Percentiles rank a stretch among this genome's conserved stretches.
Evolutionary conservation across 2,329 filamentous ascomycete species (phyloP).

Genomic region (Didymella segeticola): DNA sequence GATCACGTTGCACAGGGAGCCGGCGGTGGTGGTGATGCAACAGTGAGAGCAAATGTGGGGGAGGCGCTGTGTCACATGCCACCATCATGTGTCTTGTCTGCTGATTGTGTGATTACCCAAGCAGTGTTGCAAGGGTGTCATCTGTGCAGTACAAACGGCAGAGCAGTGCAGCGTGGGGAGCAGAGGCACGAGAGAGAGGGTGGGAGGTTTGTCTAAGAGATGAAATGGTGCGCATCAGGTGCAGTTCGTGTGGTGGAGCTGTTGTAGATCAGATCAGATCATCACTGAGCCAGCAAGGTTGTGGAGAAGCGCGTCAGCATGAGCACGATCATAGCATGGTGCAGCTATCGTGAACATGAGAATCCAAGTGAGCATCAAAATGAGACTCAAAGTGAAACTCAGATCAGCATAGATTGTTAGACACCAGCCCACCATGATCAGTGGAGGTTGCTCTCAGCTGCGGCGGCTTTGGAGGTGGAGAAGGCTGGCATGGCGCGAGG

Average conservation of each 20-base stretch:
- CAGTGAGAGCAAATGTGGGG: constrained; percentile 27
- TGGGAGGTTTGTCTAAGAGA: constrained; percentile 7
- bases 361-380: no score
- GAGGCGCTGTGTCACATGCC: constrained; percentile 33
- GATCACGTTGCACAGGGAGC: constrained; percentile 11
- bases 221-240: constrained; percentile 5
- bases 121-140: constrained; percentile 29
- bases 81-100: constrained; percentile 26
- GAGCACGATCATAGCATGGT: no score
- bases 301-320: no score
- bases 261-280: constrained; percentile 7
- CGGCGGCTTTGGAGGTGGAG: constrained; percentile 15
- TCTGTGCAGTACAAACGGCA: constrained; percentile 22
- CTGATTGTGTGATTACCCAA: constrained; percentile 24
- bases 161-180: constrained; percentile 10
- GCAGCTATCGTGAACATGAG: no score
- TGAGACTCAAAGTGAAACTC: no score
- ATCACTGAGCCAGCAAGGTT: background rate
- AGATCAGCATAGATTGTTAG: background rate
- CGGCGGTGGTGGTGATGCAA: constrained; percentile 10
- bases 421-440: background rate
- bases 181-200: no score
- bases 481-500: constrained; percentile 13
- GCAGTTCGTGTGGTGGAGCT: constrained; percentile 5
- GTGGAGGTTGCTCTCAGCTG: constrained; percentile 13